Percentiles rank a stretch among this genome's conserved stretches.
These are phyloP conservation scores for Penicillium herquei DNA, from an alignment of 495 filamentous ascomycete species.

Conservation along the genomic window DNA sequence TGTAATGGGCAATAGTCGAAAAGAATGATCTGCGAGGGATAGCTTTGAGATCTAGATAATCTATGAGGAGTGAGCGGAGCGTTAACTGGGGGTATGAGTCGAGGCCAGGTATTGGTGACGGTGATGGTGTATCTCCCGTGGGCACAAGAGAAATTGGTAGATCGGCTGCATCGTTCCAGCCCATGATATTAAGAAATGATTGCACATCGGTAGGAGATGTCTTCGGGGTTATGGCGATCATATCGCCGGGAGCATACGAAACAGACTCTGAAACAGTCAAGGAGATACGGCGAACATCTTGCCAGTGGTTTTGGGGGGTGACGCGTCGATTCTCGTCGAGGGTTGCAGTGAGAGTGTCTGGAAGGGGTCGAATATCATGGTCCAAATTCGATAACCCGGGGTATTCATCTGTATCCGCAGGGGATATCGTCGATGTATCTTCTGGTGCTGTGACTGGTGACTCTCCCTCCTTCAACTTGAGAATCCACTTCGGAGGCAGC, in stretches of 20 bases:
- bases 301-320: conserved; percentile 78
- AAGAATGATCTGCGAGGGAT: conserved; percentile 91
- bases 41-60: conserved; percentile 83
- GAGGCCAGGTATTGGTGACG: conserved; percentile 43
- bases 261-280: conserved; percentile 50
- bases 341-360: conserved; percentile 41
- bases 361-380: conserved; percentile 50
- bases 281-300: conserved; percentile 82
- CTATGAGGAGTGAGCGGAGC: conserved; percentile 69
- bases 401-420: conserved; percentile 10
- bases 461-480: conserved; percentile 43
- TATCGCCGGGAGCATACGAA: conserved; percentile 66
- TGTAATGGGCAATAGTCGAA: conserved; percentile 66
- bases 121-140: conserved; percentile 24
- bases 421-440: background rate
- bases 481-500: conserved; percentile 76
- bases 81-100: conserved; percentile 53
- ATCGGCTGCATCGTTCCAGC: conserved; percentile 72
- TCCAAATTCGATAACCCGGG: conserved; percentile 42
- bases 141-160: conserved; percentile 49
- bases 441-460: background rate
- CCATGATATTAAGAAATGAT: conserved; percentile 69
- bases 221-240: conserved; percentile 78
- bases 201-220: conserved; percentile 79
- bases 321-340: conserved; percentile 62